phyloP scores from a whole-genome alignment of 1,139 yeast species.

The Suhomyces bolitotheri region DNA sequence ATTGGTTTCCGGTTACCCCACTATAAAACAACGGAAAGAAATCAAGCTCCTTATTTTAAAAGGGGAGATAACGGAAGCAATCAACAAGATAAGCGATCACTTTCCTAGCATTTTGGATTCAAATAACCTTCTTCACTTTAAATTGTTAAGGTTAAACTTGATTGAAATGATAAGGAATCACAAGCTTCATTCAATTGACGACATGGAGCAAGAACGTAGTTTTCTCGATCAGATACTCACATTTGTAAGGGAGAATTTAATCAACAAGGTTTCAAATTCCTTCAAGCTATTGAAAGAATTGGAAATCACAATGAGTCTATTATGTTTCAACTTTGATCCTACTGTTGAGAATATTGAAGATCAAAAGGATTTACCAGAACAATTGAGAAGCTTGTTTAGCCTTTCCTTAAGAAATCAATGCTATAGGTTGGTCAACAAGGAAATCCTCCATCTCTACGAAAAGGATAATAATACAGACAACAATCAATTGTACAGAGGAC shows the following conservation, averaged over 20 bases:
- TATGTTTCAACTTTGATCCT: slow-evolving; percentile 56
- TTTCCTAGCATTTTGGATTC: slow-evolving; percentile 58
- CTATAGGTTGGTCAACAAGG: slow-evolving; percentile 58
- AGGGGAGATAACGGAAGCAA: slow-evolving; percentile 53
- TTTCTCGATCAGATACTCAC: slow-evolving; percentile 58
- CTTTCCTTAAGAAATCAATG: slow-evolving; percentile 57
- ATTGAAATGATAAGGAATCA: slow-evolving; percentile 65
- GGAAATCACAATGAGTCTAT: slow-evolving; percentile 69
- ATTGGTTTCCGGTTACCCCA: slow-evolving; percentile 41
- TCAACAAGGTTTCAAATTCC: slow-evolving; percentile 56
- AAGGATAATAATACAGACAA: slow-evolving; percentile 16
- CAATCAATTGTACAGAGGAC: slow-evolving; percentile 20
- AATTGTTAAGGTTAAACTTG: slow-evolving; percentile 57
- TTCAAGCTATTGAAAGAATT: slow-evolving; percentile 56
- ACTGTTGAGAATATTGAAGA: slow-evolving; percentile 30
- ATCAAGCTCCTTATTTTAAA: slow-evolving; percentile 50
- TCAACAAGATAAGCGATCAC: slow-evolving; percentile 43
- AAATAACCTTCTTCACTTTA: slow-evolving; percentile 61
- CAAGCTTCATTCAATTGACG: slow-evolving; percentile 24
- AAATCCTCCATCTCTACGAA: slow-evolving; percentile 34
- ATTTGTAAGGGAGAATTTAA: slow-evolving; percentile 62
- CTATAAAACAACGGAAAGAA: slow-evolving; percentile 49
- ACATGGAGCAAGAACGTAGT: slow-evolving; percentile 34
- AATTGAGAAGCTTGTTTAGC: slow-evolving; percentile 52
- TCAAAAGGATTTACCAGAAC: slow-evolving; percentile 52